These are phyloP conservation scores for Phytophthora europaea DNA, from an alignment of 352 stramenopile species.

Conservation along the genomic window DNA sequence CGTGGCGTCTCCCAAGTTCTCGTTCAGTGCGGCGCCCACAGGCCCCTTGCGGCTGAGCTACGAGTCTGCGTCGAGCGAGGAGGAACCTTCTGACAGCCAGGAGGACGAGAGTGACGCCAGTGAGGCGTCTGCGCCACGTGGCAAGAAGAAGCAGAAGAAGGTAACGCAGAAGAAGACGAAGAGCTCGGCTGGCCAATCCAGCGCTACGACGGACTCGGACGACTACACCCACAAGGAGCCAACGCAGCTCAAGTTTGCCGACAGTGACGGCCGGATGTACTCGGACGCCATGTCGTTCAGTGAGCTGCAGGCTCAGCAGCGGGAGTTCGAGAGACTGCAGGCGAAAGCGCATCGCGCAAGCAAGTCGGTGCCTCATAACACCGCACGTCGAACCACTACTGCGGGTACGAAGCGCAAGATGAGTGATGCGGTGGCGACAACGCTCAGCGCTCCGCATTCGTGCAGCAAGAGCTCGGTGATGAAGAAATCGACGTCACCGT, in stretches of 20 bases:
- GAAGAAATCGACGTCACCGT: slow-evolving; percentile 39
- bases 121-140: slow-evolving; percentile 3
- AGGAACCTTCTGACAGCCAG: slow-evolving; percentile 6
- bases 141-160: slow-evolving; percentile 11
- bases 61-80: slow-evolving; percentile 11
- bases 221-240: slow-evolving; percentile 23
- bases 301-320: slow-evolving; percentile 74
- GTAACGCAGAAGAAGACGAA: slow-evolving; percentile 13
- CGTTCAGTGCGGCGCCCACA: background rate
- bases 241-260: slow-evolving; percentile 19
- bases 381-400: slow-evolving; percentile 1
- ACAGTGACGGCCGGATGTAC: slow-evolving; percentile 36
- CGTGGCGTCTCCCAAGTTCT: slow-evolving; percentile 12
- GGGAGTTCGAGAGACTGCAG: slow-evolving; percentile 47
- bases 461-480: slow-evolving; percentile 14
- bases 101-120: slow-evolving; percentile 10
- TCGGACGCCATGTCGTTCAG: slow-evolving; percentile 62
- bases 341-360: slow-evolving; percentile 28
- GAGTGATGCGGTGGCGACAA: background rate
- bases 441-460: slow-evolving; percentile 2
- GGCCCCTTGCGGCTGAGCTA: slow-evolving; percentile 7
- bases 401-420: slow-evolving; percentile 39
- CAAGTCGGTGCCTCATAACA: slow-evolving; percentile 23
- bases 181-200: slow-evolving; percentile 1
- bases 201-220: slow-evolving; percentile 13